Base-by-base conservation (phyloP, 129 eudicot genomes). In the Artemisia argyi region DNA sequence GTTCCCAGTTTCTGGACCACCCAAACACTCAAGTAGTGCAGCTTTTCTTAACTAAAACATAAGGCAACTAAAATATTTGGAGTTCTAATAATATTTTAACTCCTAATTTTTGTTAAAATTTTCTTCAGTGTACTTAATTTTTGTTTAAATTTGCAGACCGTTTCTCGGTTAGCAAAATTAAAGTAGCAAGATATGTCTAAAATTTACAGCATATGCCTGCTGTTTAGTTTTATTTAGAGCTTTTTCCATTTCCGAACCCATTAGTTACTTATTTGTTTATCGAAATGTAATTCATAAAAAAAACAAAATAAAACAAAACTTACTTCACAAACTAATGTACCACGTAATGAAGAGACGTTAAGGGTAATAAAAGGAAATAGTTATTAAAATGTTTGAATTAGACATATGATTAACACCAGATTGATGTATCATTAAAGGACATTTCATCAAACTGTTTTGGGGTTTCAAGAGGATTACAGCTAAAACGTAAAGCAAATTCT, bases 1-100 rank as follows among this genome's bases (percentile, higher is more conserved):
- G 56, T 53, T 54, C 66, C 65, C 19, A 63, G 35, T 26, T 47
- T 75, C 48, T 55, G 79, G 74, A 67, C 79, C 79, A 76, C 68
- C 47, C 16, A 76, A 46, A 48, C 42, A 76, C 22, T 67, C 80
- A 56, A 57, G 68, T 58, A 52, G 24, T 32, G 53, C n/a, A 61
- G 67, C 35, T 53, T 54, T 30, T 69, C n/a, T 32, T 69, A 16
- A 16, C 11, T 59, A 14, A 72, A 46, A 18, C 67, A 72, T 44
- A 58, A 46, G 26, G 26, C 44, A 58, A 18, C 22, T 65, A 53
- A 39, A 20, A 39, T 51, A 39, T 19, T 18, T 52, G 30, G 28
- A 49, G 32, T 73, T 48, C 32, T 28, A 73, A 58, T 57, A 47
- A 13, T 20, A 58, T 57, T 18, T 20, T 12, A 56, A 7, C 8